phyloP scores from a whole-genome alignment of 1,284 basidiomycete genomes.

The Exobasidium cylindrosporum region DNA sequence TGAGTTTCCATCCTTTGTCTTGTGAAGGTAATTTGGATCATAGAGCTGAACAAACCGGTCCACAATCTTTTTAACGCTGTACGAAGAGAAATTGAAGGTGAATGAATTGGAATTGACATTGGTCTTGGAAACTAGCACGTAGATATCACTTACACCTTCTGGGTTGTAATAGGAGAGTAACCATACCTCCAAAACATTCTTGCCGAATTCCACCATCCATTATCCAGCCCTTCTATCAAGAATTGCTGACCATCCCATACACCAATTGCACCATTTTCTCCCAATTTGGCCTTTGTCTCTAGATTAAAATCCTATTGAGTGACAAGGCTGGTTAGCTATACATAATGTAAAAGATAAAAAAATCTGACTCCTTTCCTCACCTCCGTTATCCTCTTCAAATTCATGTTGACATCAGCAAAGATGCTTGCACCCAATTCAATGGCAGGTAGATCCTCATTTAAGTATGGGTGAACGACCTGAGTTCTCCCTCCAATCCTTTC shows the following conservation, averaged over 20 bases:
- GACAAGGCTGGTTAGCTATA: too few species aligned
- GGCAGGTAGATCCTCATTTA: conserved; percentile 61
- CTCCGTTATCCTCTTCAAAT: conserved; percentile 56
- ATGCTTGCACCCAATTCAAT: conserved; percentile 83
- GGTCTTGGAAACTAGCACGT: background rate
- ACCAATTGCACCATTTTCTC: conserved; percentile 23
- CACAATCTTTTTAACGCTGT: conserved; percentile 43
- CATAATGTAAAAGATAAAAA: background rate
- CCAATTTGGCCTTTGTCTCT: conserved; percentile 13
- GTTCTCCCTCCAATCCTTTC: conserved; percentile 77
- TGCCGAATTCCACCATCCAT: conserved; percentile 47
- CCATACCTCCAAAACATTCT: conserved; percentile 71
- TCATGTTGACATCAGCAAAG: conserved; percentile 77
- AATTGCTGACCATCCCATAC: conserved; percentile 74
- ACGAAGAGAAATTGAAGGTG: too few species aligned
- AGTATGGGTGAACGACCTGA: conserved; percentile 74
- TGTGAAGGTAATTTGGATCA: conserved; percentile 61
- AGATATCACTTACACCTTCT: too few species aligned
- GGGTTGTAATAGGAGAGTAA: conserved; percentile 63
- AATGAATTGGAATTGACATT: background rate
- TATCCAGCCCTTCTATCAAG: conserved; percentile 40
- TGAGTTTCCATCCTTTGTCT: conserved; percentile 14
- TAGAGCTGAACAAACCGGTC: conserved; percentile 68
- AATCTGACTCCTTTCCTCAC: conserved; percentile 9
- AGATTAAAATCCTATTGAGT: conserved; percentile 16